Conservation (phyloP, 306 rosid species). For the Spatholobus suberectus region DNA sequence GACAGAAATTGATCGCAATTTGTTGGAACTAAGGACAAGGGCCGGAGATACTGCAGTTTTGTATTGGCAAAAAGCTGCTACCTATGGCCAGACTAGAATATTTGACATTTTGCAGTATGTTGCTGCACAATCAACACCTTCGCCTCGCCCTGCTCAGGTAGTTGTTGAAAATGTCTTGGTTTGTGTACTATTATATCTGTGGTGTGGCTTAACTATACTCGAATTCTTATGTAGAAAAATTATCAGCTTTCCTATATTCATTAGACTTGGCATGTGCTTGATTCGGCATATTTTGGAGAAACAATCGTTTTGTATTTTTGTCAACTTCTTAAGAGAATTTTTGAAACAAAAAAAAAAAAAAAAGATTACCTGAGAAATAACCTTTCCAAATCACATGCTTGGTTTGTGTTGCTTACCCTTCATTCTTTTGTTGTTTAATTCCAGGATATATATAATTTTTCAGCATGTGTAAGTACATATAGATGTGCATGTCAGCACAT, state of each 20-base stretch:
- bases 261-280: too few relatives aligned
- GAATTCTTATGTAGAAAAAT: not conserved
- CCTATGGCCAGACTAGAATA: slow-evolving; percentile 81
- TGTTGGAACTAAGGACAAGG: slow-evolving; percentile 78
- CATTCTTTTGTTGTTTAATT: slow-evolving; percentile 20
- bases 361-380: not conserved
- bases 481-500: too few relatives aligned
- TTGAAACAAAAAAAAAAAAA: too few relatives aligned
- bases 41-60: slow-evolving; percentile 70
- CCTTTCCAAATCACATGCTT: not conserved
- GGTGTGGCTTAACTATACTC: slow-evolving; percentile 5
- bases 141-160: slow-evolving; percentile 79
- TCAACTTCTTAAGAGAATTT: not conserved
- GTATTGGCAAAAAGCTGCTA: slow-evolving; percentile 82
- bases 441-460: not conserved
- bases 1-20: slow-evolving; percentile 78
- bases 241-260: not conserved
- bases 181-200: slow-evolving; percentile 22
- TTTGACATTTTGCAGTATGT: slow-evolving; percentile 80
- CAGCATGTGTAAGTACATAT: too few relatives aligned
- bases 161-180: not conserved
- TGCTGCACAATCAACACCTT: slow-evolving; percentile 79
- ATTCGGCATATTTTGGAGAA: not conserved
- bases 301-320: not conserved
- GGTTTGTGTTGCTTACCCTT: not conserved